phyloP scores from a whole-genome alignment of 1,284 basidiomycete genomes.

The Trametes sp. region DNA sequence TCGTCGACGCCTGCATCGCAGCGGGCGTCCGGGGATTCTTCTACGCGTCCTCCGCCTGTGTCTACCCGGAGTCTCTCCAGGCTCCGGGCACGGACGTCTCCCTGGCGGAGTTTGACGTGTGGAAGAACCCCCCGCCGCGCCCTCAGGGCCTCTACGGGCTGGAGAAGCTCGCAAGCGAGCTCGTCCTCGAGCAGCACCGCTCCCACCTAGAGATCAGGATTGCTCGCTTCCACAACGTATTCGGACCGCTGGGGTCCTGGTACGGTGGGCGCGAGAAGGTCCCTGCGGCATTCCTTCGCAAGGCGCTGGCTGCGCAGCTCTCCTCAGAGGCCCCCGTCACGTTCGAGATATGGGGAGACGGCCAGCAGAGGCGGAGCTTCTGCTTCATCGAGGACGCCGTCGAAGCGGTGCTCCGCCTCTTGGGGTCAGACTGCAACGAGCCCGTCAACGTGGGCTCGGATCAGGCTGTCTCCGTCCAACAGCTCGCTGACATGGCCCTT shows the following conservation, averaged over 20 bases:
- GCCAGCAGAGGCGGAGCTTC: slow-evolving; percentile 60
- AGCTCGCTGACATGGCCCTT: slow-evolving; percentile 54
- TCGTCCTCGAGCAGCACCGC: slow-evolving; percentile 48
- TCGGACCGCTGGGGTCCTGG: slow-evolving; percentile 62
- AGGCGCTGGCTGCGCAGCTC: slow-evolving; percentile 50
- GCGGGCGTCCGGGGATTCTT: slow-evolving; percentile 54
- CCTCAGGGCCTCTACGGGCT: slow-evolving; percentile 67
- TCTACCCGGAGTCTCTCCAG: slow-evolving; percentile 60
- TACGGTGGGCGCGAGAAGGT: slow-evolving; percentile 62
- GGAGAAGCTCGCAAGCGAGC: slow-evolving; percentile 62
- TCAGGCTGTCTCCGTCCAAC: slow-evolving; percentile 49
- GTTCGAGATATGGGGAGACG: slow-evolving; percentile 67
- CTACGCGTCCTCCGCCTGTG: slow-evolving; percentile 66
- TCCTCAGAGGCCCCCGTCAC: slow-evolving; percentile 22
- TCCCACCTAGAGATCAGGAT: slow-evolving; percentile 51
- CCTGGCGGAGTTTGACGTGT: slow-evolving; percentile 56
- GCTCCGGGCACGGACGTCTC: slow-evolving; percentile 46
- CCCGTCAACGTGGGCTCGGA: slow-evolving; percentile 65
- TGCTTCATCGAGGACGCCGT: slow-evolving; percentile 62
- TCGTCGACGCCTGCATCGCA: slow-evolving; percentile 49
- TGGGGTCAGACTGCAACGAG: slow-evolving; percentile 44
- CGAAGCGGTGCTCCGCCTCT: slow-evolving; percentile 53
- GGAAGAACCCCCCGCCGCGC: slow-evolving; percentile 43
- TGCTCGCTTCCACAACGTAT: slow-evolving; percentile 67
- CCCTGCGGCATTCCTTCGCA: slow-evolving; percentile 64